Evolutionary conservation across 2,329 filamentous ascomycete genomes (phyloP).

Genomic region (Ophiostoma angusticollis): DNA sequence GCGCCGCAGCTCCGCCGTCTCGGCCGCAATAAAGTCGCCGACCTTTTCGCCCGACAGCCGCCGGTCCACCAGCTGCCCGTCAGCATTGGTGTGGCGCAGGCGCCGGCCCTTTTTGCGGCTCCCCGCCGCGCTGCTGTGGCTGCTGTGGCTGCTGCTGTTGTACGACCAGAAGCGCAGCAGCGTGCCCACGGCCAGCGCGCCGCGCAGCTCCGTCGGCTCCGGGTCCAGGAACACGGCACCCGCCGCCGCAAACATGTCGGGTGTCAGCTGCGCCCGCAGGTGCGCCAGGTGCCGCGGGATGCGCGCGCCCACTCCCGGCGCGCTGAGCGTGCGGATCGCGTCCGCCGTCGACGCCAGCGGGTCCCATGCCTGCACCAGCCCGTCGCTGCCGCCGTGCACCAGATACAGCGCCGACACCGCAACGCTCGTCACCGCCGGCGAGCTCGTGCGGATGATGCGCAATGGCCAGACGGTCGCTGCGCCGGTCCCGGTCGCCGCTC

Average conservation of each 20-base stretch:
- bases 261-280: conserved; percentile 44
- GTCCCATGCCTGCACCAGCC: conserved; percentile 93
- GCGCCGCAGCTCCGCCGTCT: conserved; percentile 64
- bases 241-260: conserved; percentile 67
- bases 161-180: conserved; percentile 90
- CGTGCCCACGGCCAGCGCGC: conserved; percentile 75
- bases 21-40: conserved; percentile 73
- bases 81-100: conserved; percentile 51
- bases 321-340: conserved; percentile 77
- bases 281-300: conserved; percentile 58
- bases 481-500: conserved; percentile 28
- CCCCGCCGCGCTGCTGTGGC: too few relatives aligned
- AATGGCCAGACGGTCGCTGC: conserved; percentile 54
- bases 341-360: conserved; percentile 68
- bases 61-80: conserved; percentile 37
- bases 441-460: conserved; percentile 80
- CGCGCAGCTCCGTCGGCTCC: conserved; percentile 72
- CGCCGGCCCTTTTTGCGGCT: conserved; percentile 74
- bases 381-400: conserved; percentile 87
- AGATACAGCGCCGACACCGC: conserved; percentile 77
- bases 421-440: conserved; percentile 71
- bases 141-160: conserved; percentile 59
- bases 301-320: conserved; percentile 67
- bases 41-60: conserved; percentile 51
- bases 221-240: conserved; percentile 79